These are phyloP conservation scores for Wickerhamiella sergipiensis DNA, from an alignment of 805 yeast genomes.

Conservation along the genomic window DNA sequence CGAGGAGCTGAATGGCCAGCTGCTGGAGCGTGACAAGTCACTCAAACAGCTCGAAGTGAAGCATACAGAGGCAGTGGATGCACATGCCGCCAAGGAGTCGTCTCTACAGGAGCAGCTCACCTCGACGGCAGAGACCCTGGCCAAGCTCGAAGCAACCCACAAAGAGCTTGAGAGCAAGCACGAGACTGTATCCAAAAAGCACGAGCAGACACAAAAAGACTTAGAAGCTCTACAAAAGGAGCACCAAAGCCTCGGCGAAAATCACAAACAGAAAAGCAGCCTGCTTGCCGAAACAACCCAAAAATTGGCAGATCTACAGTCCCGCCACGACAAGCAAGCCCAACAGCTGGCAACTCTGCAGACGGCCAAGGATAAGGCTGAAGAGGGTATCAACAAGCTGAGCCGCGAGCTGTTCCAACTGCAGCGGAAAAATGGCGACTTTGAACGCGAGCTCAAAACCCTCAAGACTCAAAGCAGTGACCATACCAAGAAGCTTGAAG, in stretches of 20 bases:
- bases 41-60: conserved; percentile 5
- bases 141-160: not conserved
- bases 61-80: conserved; percentile 1
- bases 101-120: conserved; percentile 3
- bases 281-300: conserved; percentile 24
- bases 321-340: conserved; percentile 22
- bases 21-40: conserved; percentile 9
- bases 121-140: not conserved
- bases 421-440: conserved; percentile 39
- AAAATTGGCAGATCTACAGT: conserved; percentile 22
- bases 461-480: conserved; percentile 10
- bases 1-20: conserved; percentile 24
- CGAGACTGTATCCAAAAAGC: not conserved
- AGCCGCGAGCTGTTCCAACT: conserved; percentile 63
- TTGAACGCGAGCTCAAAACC: conserved; percentile 8
- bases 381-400: conserved; percentile 84
- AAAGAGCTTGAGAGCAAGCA: not conserved
- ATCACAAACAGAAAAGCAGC: conserved; percentile 15
- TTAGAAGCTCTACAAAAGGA: conserved; percentile 2
- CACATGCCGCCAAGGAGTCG: conserved; percentile 2
- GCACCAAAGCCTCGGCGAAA: conserved; percentile 13
- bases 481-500: conserved; percentile 18
- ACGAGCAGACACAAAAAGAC: not conserved
- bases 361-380: conserved; percentile 48
- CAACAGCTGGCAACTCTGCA: conserved; percentile 25